Percentiles rank a stretch among this genome's conserved stretches.
These are phyloP conservation scores for Mimosa pudica DNA, from an alignment of 306 rosid genomes.

Conservation along the genomic window DNA sequence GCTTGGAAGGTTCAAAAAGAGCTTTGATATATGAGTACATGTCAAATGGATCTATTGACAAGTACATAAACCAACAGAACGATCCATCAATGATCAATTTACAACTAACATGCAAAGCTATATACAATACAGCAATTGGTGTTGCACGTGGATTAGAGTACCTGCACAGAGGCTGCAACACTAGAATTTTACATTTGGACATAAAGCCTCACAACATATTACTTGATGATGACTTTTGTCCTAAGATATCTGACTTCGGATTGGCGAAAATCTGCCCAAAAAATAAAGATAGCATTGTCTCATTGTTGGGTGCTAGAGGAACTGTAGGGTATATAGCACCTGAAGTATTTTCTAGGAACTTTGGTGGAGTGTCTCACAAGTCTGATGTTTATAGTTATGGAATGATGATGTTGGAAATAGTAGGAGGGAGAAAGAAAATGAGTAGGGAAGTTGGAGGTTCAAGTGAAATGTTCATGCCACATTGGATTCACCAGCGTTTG, in stretches of 20 bases:
- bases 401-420: slow-evolving; percentile 35
- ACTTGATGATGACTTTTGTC: slow-evolving; percentile 16
- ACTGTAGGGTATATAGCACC: slow-evolving; percentile 40
- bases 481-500: slow-evolving; percentile 31
- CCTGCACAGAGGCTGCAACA: slow-evolving; percentile 37
- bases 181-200: slow-evolving; percentile 40
- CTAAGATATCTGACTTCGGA: slow-evolving; percentile 39
- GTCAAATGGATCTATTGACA: slow-evolving; percentile 42
- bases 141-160: slow-evolving; percentile 45
- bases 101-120: slow-evolving; percentile 18
- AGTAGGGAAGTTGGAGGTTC: slow-evolving; percentile 4
- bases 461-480: slow-evolving; percentile 34
- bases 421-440: slow-evolving; percentile 32
- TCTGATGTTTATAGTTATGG: slow-evolving; percentile 39
- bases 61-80: slow-evolving; percentile 19
- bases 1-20: slow-evolving; percentile 26
- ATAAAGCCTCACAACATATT: slow-evolving; percentile 44
- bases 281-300: slow-evolving; percentile 24
- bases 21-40: slow-evolving; percentile 38
- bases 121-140: slow-evolving; percentile 12
- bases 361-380: slow-evolving; percentile 38
- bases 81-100: background rate
- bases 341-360: slow-evolving; percentile 24
- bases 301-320: slow-evolving; percentile 30
- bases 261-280: slow-evolving; percentile 31